Evolutionary conservation across 441 rosid genomes (phyloP).

Genomic region (Daphne laureola): DNA sequence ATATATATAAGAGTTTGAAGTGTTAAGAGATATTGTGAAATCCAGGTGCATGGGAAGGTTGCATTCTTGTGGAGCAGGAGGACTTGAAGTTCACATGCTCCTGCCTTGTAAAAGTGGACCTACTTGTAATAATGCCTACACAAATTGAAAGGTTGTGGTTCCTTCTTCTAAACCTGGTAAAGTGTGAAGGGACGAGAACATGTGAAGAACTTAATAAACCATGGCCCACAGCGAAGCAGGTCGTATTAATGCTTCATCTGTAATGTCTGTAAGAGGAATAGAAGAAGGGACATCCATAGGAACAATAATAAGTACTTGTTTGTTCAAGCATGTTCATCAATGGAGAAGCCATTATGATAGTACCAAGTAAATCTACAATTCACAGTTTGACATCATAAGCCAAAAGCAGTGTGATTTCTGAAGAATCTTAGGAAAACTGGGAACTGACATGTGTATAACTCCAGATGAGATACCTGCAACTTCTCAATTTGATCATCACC

Average conservation of each 20-base stretch:
- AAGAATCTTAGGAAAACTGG: neutral
- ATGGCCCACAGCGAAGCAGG: neutral
- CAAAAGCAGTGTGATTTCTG: neutral
- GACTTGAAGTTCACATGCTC: constrained; percentile 12
- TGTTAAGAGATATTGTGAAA: neutral
- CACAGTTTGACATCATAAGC: neutral
- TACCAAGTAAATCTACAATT: neutral
- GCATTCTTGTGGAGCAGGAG: constrained; percentile 2
- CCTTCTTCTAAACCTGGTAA: neutral
- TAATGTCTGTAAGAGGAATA: no score
- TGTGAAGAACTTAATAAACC: neutral
- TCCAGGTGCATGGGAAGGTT: neutral
- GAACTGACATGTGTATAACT: neutral
- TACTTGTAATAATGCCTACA: neutral
- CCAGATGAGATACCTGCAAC: no score
- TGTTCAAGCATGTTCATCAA: neutral
- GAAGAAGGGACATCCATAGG: no score
- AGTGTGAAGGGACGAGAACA: neutral
- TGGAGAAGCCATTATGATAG: neutral
- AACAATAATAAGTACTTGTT: neutral
- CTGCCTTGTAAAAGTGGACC: constrained; percentile 11
- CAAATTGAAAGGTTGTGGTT: neutral
- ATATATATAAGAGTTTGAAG: constrained; percentile 8
- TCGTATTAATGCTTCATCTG: no score
- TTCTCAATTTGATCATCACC: no score